Conservation (phyloP, 768 basidiomycete species). For the Suillus placidus region DNA sequence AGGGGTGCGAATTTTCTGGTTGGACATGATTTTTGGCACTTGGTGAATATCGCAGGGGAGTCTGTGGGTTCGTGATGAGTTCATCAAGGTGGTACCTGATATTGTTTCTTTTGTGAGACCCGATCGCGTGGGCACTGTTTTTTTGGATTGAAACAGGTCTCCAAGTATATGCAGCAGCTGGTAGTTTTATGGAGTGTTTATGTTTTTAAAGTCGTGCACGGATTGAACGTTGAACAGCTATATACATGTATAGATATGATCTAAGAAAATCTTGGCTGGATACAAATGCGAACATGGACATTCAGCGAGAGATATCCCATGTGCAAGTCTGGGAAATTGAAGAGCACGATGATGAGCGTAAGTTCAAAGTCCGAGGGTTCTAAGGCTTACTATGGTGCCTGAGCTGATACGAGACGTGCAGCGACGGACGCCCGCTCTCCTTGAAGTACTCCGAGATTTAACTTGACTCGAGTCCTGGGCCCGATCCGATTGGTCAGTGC, state of each 20-base stretch:
- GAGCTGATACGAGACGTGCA: neutral
- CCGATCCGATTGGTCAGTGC: too few relatives aligned
- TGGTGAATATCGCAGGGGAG: neutral
- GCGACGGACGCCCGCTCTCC: neutral
- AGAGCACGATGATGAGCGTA: neutral
- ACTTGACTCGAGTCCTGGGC: too few relatives aligned
- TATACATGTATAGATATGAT: too few relatives aligned
- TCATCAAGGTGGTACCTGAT: too few relatives aligned
- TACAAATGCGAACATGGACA: too few relatives aligned
- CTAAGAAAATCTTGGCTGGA: too few relatives aligned
- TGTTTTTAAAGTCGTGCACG: neutral
- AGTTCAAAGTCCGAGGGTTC: too few relatives aligned
- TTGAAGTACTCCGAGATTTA: too few relatives aligned
- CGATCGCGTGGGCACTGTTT: neutral
- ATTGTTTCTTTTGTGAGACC: neutral
- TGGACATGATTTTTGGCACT: conserved; percentile 14
- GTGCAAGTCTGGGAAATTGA: too few relatives aligned
- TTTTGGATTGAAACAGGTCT: neutral
- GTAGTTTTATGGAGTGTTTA: neutral
- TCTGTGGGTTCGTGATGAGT: neutral
- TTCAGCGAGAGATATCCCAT: too few relatives aligned
- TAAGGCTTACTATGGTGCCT: too few relatives aligned
- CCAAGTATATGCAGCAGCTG: neutral
- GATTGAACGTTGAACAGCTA: too few relatives aligned
- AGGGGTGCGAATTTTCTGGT: neutral